These are phyloP conservation scores for Plasmodium coatneyi DNA, from an alignment of 169 alveolate genomes.

Conservation along the genomic window DNA sequence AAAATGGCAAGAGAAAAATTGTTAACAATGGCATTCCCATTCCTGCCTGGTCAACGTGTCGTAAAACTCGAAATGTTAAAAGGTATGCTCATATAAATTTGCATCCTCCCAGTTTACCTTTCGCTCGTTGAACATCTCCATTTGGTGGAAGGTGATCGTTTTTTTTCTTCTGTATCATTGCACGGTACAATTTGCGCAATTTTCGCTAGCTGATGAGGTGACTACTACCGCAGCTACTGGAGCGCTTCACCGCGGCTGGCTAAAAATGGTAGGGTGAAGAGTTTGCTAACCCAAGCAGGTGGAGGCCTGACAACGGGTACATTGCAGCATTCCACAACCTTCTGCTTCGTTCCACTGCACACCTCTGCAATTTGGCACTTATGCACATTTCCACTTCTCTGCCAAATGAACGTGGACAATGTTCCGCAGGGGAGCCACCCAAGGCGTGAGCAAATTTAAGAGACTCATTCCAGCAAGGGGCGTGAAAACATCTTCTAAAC, in stretches of 20 bases:
- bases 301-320: neutral
- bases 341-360: neutral
- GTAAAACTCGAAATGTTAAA: neutral
- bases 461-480: slow-evolving; percentile 10
- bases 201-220: neutral
- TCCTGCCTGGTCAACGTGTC: neutral
- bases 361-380: neutral
- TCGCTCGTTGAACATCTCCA: neutral
- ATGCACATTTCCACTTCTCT: neutral
- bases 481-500: slow-evolving; percentile 2
- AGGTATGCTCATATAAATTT: neutral
- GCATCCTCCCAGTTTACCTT: neutral
- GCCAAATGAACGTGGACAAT: neutral
- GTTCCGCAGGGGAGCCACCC: neutral
- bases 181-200: neutral
- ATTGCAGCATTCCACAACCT: neutral
- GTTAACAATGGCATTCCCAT: neutral
- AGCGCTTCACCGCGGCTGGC: neutral
- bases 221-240: neutral
- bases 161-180: neutral
- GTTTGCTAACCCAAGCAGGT: neutral
- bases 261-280: neutral
- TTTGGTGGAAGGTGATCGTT: neutral
- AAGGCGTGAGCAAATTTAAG: neutral
- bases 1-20: neutral